Percentiles rank a stretch among this genome's conserved stretches.
Conservation (phyloP, 2,329 filamentous ascomycete genomes). For the Hymenoscyphus fraxineus region DNA sequence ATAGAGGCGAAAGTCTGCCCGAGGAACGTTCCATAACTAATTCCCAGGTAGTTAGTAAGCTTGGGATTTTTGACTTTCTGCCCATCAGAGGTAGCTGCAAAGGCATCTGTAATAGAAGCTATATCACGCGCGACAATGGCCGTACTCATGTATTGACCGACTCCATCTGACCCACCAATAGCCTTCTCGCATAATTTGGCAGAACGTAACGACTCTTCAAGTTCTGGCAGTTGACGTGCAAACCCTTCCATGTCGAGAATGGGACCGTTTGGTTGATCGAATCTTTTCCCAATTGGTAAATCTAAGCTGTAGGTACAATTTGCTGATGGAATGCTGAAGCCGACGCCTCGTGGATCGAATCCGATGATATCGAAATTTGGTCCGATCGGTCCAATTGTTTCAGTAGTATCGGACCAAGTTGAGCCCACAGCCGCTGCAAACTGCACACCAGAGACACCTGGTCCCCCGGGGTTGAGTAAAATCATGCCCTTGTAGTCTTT, state of each 20-base stretch:
- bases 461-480: constrained; percentile 23
- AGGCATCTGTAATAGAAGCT: constrained; percentile 6
- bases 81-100: constrained; percentile 25
- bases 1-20: constrained; percentile 42
- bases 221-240: too few relatives aligned
- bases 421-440: constrained; percentile 23
- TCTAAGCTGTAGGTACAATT: constrained; percentile 11
- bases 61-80: not conserved
- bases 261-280: constrained; percentile 2
- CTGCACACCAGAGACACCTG: constrained; percentile 19
- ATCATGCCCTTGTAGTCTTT: constrained; percentile 20
- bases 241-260: not conserved
- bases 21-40: constrained; percentile 45
- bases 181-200: not conserved
- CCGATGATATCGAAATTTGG: constrained; percentile 47
- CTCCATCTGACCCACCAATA: constrained; percentile 6
- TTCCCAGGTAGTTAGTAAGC: constrained; percentile 42
- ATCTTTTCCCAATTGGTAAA: not conserved
- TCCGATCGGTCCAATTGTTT: constrained; percentile 37
- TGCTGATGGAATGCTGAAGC: constrained; percentile 16
- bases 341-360: constrained; percentile 46
- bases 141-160: constrained; percentile 10
- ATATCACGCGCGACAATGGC: constrained; percentile 9
- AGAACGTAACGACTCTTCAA: too few relatives aligned
- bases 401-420: constrained; percentile 33